Evolutionary conservation across 257 asterid species (phyloP).

Genomic region (Verbena officinalis): DNA sequence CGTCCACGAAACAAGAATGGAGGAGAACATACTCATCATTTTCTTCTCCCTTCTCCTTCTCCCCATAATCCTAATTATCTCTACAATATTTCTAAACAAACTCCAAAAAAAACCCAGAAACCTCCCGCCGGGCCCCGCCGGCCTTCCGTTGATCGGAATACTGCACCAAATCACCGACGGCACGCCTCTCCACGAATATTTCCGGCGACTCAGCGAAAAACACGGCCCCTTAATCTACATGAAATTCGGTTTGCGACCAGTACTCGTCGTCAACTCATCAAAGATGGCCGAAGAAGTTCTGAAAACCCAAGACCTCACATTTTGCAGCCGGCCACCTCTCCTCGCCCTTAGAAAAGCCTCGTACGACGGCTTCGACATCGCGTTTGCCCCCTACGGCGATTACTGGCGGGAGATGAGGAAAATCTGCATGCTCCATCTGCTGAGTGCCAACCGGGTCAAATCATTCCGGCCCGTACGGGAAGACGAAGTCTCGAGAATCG

Average conservation of each 20-base stretch:
- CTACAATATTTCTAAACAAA: not conserved
- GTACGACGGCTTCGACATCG: not conserved
- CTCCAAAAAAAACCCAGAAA: not conserved
- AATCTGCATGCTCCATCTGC: not conserved
- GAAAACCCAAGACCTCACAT: not conserved
- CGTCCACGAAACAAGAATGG: not conserved
- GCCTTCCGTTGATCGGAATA: not conserved
- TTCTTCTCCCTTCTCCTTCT: not conserved
- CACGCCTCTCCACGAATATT: not conserved
- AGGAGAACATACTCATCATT: not conserved
- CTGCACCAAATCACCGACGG: not conserved
- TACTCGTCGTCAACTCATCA: not conserved
- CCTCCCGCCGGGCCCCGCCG: not conserved
- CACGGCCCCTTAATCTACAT: not conserved
- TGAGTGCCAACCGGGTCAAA: not conserved
- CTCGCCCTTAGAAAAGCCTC: not conserved
- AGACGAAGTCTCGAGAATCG: not conserved
- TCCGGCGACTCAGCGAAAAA: not conserved
- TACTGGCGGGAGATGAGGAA: not conserved
- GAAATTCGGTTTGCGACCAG: slow-evolving; percentile 1
- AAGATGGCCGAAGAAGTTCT: not conserved
- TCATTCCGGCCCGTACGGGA: not conserved
- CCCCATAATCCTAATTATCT: not conserved
- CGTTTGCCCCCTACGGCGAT: not conserved
- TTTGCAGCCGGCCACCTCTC: not conserved